phyloP scores from a whole-genome alignment of 495 filamentous ascomycete genomes.

The Tuber calosporum region DNA sequence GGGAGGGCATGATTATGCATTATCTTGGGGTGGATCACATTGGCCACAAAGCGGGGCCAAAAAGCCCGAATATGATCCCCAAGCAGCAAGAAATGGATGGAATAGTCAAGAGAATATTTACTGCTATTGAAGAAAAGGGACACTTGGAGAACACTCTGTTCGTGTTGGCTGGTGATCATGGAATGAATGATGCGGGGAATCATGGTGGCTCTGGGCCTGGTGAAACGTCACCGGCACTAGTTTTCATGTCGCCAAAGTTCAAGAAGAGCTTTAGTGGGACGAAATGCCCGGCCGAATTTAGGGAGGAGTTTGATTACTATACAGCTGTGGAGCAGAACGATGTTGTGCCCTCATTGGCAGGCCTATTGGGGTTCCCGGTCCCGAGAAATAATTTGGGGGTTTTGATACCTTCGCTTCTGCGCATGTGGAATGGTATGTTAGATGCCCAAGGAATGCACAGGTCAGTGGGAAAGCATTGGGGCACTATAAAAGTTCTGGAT shows the following conservation, averaged over 20 bases:
- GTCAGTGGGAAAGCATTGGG: conserved; percentile 1
- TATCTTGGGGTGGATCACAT: conserved; percentile 97
- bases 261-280: conserved; percentile 46
- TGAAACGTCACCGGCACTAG: conserved; percentile 84
- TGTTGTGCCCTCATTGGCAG: conserved; percentile 81
- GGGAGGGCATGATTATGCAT: conserved; percentile 90
- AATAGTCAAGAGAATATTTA: conserved; percentile 68
- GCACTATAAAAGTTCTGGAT: conserved; percentile 4
- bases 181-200: conserved; percentile 98
- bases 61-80: conserved; percentile 78
- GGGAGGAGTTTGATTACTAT: conserved; percentile 71
- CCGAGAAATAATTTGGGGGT: conserved; percentile 89
- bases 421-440: conserved; percentile 56
- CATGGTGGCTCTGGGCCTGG: conserved; percentile 88
- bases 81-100: conserved; percentile 95
- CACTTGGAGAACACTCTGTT: conserved; percentile 74
- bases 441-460: neutral
- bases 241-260: conserved; percentile 87
- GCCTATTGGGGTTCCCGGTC: conserved; percentile 76
- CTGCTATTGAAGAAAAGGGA: conserved; percentile 58
- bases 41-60: conserved; percentile 90
- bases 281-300: conserved; percentile 43
- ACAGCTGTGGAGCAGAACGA: conserved; percentile 82
- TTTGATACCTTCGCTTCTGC: conserved; percentile 70
- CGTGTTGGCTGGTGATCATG: conserved; percentile 86